A percentile compares a stretch with the other conserved stretches of the same genome.
These are phyloP conservation scores for Sutorius eximius DNA, from an alignment of 1,284 basidiomycete species.

Conservation along the genomic window DNA sequence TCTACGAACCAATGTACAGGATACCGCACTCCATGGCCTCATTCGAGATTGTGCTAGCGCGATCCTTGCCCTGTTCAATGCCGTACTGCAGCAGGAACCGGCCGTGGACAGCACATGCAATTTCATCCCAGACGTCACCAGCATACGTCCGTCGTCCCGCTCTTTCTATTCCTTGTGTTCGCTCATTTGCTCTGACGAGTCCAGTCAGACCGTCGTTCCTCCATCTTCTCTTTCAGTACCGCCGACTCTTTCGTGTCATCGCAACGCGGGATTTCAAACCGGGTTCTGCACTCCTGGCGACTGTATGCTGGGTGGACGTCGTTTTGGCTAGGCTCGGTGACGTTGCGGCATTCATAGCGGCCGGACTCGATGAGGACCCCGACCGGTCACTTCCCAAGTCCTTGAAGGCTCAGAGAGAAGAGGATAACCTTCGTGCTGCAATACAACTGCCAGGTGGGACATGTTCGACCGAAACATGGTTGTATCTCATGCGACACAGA, in stretches of 20 bases:
- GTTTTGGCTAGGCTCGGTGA: conserved; percentile 55
- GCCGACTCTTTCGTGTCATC: conserved; percentile 46
- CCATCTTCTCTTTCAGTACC: conserved; percentile 48
- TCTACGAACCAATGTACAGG: conserved; percentile 27
- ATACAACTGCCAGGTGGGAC: conserved; percentile 61
- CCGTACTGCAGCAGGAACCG: conserved; percentile 18
- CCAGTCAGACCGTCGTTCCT: conserved; percentile 34
- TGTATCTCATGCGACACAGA: conserved; percentile 33
- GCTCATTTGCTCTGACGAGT: conserved; percentile 6
- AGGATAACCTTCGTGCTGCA: conserved; percentile 55
- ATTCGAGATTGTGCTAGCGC: conserved; percentile 38
- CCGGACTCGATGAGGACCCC: conserved; percentile 27
- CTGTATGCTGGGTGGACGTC: conserved; percentile 64
- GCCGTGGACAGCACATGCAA: neutral
- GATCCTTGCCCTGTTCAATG: conserved; percentile 39
- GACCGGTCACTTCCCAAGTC: conserved; percentile 27
- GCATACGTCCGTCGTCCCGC: conserved; percentile 23
- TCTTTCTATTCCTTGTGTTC: neutral
- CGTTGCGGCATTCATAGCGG: conserved; percentile 38
- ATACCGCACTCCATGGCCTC: conserved; percentile 33
- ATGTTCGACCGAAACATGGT: neutral
- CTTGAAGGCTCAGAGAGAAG: conserved; percentile 44
- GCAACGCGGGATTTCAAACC: conserved; percentile 35
- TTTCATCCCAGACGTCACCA: conserved; percentile 24
- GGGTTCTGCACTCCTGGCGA: conserved; percentile 28